These are phyloP conservation scores for Clausena lansium DNA, from an alignment of 345 rosid species.

Conservation along the genomic window DNA sequence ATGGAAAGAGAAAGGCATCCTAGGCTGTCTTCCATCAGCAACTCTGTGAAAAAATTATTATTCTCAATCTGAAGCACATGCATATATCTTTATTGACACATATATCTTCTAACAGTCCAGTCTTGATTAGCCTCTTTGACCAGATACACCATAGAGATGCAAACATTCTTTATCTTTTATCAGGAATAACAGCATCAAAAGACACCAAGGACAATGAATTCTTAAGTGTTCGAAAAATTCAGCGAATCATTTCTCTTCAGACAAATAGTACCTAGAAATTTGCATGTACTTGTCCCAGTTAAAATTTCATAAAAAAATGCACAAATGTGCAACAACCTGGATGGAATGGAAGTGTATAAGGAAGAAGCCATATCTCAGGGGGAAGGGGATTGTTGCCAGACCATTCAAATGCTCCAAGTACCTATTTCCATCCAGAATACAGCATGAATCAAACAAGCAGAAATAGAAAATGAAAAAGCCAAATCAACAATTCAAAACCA, in stretches of 20 bases:
- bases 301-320: neutral
- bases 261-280: neutral
- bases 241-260: neutral
- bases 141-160: neutral
- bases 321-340: conserved; percentile 60
- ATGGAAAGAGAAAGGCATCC: neutral
- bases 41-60: no score
- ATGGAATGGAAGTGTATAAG: conserved; percentile 77
- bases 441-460: conserved; percentile 16
- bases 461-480: conserved; percentile 4
- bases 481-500: conserved; percentile 9
- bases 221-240: neutral
- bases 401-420: conserved; percentile 95
- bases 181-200: neutral
- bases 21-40: no score
- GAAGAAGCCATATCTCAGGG: conserved; percentile 98
- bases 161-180: neutral
- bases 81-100: neutral
- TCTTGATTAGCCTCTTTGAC: neutral
- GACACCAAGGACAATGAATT: neutral
- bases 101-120: neutral
- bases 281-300: neutral
- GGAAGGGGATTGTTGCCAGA: conserved; percentile 96
- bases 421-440: conserved; percentile 43
- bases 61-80: no score